These are phyloP conservation scores for Tylopilus cervinicoccineus DNA, from an alignment of 768 basidiomycete species.

Conservation along the genomic window DNA sequence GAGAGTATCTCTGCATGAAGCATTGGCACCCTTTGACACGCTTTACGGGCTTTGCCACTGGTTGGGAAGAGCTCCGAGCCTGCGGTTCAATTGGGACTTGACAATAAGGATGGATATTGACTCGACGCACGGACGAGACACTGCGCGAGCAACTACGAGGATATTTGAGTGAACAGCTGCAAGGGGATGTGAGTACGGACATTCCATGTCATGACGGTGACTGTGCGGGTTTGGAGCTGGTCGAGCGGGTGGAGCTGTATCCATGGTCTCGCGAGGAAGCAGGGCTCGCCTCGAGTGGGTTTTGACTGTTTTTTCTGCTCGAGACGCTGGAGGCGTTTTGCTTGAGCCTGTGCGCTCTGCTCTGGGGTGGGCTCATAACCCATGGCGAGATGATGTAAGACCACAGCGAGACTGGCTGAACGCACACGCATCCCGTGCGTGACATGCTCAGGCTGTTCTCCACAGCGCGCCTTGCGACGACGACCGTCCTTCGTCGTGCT, in stretches of 20 bases:
- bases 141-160: slow-evolving; percentile 66
- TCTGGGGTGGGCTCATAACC: slow-evolving; percentile 43
- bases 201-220: slow-evolving; percentile 81
- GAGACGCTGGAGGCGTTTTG: slow-evolving; percentile 41
- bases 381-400: slow-evolving; percentile 22
- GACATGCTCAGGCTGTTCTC: slow-evolving; percentile 30
- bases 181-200: slow-evolving; percentile 42
- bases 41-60: slow-evolving; percentile 77
- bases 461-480: slow-evolving; percentile 14
- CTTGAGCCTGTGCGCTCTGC: slow-evolving; percentile 52
- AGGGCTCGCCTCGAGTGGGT: not conserved
- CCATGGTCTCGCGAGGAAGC: slow-evolving; percentile 34
- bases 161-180: slow-evolving; percentile 1
- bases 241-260: slow-evolving; percentile 17
- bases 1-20: slow-evolving; percentile 69
- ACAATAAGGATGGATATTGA: not conserved
- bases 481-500: slow-evolving; percentile 14
- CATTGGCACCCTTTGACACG: slow-evolving; percentile 68
- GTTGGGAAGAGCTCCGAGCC: slow-evolving; percentile 80
- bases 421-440: not conserved
- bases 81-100: slow-evolving; percentile 25
- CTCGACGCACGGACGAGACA: slow-evolving; percentile 67
- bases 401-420: not conserved
- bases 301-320: slow-evolving; percentile 35
- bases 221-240: not conserved